phyloP scores from a whole-genome alignment of 352 stramenopile species.

The Pythium dissimile region DNA sequence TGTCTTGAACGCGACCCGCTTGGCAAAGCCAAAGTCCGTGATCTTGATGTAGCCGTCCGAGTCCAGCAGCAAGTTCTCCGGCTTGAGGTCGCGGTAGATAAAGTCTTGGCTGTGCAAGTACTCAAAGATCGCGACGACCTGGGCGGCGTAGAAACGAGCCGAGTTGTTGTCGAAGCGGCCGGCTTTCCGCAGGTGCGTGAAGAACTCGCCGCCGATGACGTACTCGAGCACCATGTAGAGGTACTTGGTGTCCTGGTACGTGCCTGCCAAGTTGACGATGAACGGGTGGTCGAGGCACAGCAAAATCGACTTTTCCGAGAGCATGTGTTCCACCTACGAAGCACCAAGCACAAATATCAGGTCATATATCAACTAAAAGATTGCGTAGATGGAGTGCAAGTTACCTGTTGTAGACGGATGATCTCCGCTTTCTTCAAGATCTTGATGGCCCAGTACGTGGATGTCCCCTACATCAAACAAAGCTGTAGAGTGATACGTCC shows the following conservation, averaged over 20 bases:
- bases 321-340: slow-evolving; percentile 96
- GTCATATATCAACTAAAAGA: not conserved
- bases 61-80: slow-evolving; percentile 95
- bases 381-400: not conserved
- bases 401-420: slow-evolving; percentile 92
- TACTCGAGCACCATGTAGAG: slow-evolving; percentile 99
- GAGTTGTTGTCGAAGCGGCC: slow-evolving; percentile 92
- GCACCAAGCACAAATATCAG: not conserved
- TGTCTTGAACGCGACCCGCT: slow-evolving; percentile 94
- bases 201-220: slow-evolving; percentile 97
- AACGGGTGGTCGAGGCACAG: slow-evolving; percentile 93
- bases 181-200: slow-evolving; percentile 93
- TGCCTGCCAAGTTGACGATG: slow-evolving; percentile 94
- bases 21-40: slow-evolving; percentile 93
- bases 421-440: slow-evolving; percentile 97
- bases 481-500: not conserved
- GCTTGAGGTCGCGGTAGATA: slow-evolving; percentile 97
- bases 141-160: slow-evolving; percentile 91
- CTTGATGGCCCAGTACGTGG: slow-evolving; percentile 96
- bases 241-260: slow-evolving; percentile 94
- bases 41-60: slow-evolving; percentile 95
- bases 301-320: slow-evolving; percentile 96
- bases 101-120: slow-evolving; percentile 96
- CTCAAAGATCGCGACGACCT: slow-evolving; percentile 96
- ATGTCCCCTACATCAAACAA: slow-evolving; percentile 53